Conservation (phyloP, 2,329 filamentous ascomycete genomes). For the Diaporthe sp. region DNA sequence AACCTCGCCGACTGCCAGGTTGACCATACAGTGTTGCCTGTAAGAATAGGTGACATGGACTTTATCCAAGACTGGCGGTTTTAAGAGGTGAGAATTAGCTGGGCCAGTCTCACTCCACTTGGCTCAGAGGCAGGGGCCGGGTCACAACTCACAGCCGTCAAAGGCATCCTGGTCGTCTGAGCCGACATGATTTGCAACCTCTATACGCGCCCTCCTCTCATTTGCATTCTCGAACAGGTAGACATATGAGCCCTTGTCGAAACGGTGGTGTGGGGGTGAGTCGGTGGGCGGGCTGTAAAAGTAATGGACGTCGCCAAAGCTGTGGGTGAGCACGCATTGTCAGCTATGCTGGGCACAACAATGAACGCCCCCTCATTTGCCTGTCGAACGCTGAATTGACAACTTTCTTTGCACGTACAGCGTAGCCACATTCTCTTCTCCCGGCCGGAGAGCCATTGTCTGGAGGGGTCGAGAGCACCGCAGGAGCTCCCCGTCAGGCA, state of each 20-base stretch:
- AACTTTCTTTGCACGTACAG: constrained; percentile 52
- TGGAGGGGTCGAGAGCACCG: neutral
- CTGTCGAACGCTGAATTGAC: too few species aligned
- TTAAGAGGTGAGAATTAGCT: constrained; percentile 42
- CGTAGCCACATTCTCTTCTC: constrained; percentile 62
- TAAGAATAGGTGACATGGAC: constrained; percentile 78
- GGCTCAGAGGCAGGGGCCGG: constrained; percentile 35
- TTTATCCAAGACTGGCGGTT: constrained; percentile 72
- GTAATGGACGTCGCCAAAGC: constrained; percentile 85
- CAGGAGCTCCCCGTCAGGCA: neutral
- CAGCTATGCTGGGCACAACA: constrained; percentile 43
- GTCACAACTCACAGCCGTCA: constrained; percentile 74
- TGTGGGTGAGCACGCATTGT: constrained; percentile 51
- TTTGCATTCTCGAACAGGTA: constrained; percentile 83
- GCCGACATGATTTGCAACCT: constrained; percentile 82
- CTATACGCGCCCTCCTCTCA: constrained; percentile 77
- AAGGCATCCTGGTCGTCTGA: constrained; percentile 85
- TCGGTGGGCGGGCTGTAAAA: constrained; percentile 78
- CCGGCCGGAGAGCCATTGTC: constrained; percentile 59
- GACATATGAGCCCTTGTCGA: constrained; percentile 84
- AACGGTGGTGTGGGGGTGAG: constrained; percentile 82
- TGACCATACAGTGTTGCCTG: constrained; percentile 80
- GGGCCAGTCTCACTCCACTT: neutral
- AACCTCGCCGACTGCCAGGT: constrained; percentile 71
- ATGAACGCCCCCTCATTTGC: constrained; percentile 2